Percentiles rank a stretch among this genome's conserved stretches.
Conservation (phyloP, 2,329 filamentous ascomycete species). For the Aspergillus eucalypticola region DNA sequence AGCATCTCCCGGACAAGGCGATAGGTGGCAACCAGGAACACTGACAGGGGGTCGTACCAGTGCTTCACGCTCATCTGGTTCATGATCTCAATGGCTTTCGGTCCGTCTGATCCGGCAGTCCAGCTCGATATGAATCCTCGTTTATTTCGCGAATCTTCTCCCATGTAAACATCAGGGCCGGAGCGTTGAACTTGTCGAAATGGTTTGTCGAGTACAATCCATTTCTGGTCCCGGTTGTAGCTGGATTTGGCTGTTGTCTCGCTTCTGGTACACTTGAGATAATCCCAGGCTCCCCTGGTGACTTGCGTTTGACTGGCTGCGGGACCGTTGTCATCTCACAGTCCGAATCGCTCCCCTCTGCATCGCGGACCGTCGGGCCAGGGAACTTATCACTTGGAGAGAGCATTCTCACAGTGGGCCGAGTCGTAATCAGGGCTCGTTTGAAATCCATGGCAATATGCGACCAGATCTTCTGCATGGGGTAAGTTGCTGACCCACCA, state of each 20-base stretch:
- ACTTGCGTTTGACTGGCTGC: slow-evolving; percentile 25
- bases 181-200: slow-evolving; percentile 25
- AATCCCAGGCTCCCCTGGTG: slow-evolving; percentile 1
- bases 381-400: slow-evolving; percentile 36
- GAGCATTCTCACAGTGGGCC: slow-evolving; percentile 35
- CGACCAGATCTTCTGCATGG: slow-evolving; percentile 47
- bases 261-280: slow-evolving; percentile 1
- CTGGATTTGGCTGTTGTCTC: background rate
- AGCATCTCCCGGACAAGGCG: slow-evolving; percentile 33
- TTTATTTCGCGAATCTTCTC: slow-evolving; percentile 57
- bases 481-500: slow-evolving; percentile 46
- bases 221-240: background rate
- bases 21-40: slow-evolving; percentile 36
- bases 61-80: slow-evolving; percentile 58
- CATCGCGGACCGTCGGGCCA: slow-evolving; percentile 31
- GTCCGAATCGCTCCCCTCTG: slow-evolving; percentile 24
- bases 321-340: slow-evolving; percentile 25
- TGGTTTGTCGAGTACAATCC: slow-evolving; percentile 18
- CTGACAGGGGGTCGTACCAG: slow-evolving; percentile 58
- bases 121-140: slow-evolving; percentile 55
- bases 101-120: slow-evolving; percentile 61
- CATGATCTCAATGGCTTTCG: slow-evolving; percentile 61
- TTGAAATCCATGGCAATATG: slow-evolving; percentile 55
- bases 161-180: slow-evolving; percentile 30
- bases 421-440: slow-evolving; percentile 47